These are phyloP conservation scores for Omphalea diandra DNA, from an alignment of 441 rosid genomes.

Conservation along the genomic window DNA sequence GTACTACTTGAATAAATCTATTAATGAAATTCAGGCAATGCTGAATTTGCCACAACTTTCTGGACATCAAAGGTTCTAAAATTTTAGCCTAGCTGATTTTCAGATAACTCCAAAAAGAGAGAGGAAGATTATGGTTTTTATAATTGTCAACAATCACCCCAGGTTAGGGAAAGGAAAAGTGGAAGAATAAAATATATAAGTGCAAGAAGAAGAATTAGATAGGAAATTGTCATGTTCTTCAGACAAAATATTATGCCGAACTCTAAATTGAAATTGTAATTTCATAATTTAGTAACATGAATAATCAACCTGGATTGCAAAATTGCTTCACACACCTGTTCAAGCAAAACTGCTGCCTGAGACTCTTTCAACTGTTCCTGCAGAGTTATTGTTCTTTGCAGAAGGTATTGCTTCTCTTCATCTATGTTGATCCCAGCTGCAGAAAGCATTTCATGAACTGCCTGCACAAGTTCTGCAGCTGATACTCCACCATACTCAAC, in stretches of 20 bases:
- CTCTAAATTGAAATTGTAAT: not conserved
- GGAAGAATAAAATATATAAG: not conserved
- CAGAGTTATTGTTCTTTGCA: slow-evolving; percentile 66
- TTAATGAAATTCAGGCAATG: not conserved
- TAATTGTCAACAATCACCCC: too few species aligned
- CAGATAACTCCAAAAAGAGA: not conserved
- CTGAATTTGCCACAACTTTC: not conserved
- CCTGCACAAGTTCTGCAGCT: slow-evolving; percentile 82
- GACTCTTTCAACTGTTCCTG: slow-evolving; percentile 86
- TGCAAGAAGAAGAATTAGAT: not conserved
- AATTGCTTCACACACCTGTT: slow-evolving; percentile 60
- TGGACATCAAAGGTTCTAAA: not conserved
- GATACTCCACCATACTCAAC: slow-evolving; percentile 76
- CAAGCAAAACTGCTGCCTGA: slow-evolving; percentile 72
- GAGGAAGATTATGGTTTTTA: too few species aligned
- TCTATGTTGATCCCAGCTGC: slow-evolving; percentile 90
- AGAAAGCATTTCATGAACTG: slow-evolving; percentile 95
- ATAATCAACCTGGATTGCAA: not conserved
- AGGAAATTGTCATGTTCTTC: too few species aligned
- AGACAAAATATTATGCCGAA: not conserved
- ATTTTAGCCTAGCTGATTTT: not conserved
- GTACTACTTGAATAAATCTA: not conserved
- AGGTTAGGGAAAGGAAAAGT: not conserved
- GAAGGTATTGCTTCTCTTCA: slow-evolving; percentile 74
- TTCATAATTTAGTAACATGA: not conserved